Evolutionary conservation across 495 filamentous ascomycete species (phyloP).

Genomic region (Podospora didyma): DNA sequence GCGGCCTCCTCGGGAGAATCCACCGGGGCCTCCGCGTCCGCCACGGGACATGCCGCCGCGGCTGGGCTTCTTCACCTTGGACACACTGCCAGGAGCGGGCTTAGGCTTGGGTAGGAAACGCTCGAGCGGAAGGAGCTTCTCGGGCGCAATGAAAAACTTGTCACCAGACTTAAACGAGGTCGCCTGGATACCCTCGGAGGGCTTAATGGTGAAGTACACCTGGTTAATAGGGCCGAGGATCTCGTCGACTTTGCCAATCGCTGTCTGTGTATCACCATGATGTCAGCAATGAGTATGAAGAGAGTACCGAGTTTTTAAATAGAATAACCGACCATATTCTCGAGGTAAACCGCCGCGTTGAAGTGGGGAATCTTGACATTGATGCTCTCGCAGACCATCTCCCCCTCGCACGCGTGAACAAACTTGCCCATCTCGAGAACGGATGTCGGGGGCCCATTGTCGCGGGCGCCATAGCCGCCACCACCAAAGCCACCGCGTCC

Average conservation of each 20-base stretch:
- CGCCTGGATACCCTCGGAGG: conserved; percentile 89
- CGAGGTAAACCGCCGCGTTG: conserved; percentile 96
- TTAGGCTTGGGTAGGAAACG: conserved; percentile 96
- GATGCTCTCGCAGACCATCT: conserved; percentile 89
- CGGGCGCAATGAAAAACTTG: conserved; percentile 91
- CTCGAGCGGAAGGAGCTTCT: conserved; percentile 92
- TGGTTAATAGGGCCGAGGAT: conserved; percentile 93
- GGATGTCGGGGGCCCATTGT: conserved; percentile 49
- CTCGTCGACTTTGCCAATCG: conserved; percentile 91
- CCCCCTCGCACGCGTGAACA: conserved; percentile 90
- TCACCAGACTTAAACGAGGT: conserved; percentile 91
- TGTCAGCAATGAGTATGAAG: background rate
- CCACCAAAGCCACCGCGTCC: conserved; percentile 50
- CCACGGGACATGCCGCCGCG: conserved; percentile 43
- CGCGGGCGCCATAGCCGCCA: conserved; percentile 27
- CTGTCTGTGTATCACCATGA: conserved; percentile 47
- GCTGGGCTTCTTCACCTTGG: conserved; percentile 52
- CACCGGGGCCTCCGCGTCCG: conserved; percentile 38
- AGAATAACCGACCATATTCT: conserved; percentile 75
- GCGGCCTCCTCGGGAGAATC: conserved; percentile 46
- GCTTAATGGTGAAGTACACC: conserved; percentile 97
- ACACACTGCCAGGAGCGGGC: conserved; percentile 61
- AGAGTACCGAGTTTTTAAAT: background rate
- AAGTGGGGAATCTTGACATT: conserved; percentile 98
- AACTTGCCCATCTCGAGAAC: conserved; percentile 84